Conservation (phyloP, 2,329 filamentous ascomycete genomes). For the Sarocladium kiliense region DNA sequence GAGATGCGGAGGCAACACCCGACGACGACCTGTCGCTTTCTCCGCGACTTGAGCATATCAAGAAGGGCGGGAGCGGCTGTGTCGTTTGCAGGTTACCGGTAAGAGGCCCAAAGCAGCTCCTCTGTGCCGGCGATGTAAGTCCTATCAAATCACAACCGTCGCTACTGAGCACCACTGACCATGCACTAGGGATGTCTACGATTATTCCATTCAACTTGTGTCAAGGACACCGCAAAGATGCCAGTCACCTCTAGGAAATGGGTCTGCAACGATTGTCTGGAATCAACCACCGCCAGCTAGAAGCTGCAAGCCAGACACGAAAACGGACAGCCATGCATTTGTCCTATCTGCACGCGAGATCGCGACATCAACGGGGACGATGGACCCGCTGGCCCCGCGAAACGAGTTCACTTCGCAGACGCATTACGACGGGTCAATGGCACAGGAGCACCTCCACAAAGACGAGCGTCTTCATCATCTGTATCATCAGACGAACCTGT, state of each 20-base stretch:
- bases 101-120: slow-evolving; percentile 39
- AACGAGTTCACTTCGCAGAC: not conserved
- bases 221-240: slow-evolving; percentile 26
- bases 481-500: not conserved
- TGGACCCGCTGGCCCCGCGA: not conserved
- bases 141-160: not conserved
- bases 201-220: slow-evolving; percentile 38
- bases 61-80: slow-evolving; percentile 41
- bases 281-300: slow-evolving; percentile 19
- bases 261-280: slow-evolving; percentile 39
- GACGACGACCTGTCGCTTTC: slow-evolving; percentile 13
- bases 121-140: slow-evolving; percentile 47
- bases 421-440: not conserved
- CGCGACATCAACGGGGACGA: not conserved
- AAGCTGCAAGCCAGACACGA: not conserved
- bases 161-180: slow-evolving; percentile 9
- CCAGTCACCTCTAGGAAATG: slow-evolving; percentile 31
- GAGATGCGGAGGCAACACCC: not conserved
- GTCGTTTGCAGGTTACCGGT: slow-evolving; percentile 43
- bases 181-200: not conserved
- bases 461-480: not conserved
- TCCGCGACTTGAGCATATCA: slow-evolving; percentile 28
- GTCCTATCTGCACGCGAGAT: not conserved
- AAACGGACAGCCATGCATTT: not conserved
- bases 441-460: not conserved